Conservation (phyloP, 495 filamentous ascomycete species). For the Ascodesmis nigricans region DNA sequence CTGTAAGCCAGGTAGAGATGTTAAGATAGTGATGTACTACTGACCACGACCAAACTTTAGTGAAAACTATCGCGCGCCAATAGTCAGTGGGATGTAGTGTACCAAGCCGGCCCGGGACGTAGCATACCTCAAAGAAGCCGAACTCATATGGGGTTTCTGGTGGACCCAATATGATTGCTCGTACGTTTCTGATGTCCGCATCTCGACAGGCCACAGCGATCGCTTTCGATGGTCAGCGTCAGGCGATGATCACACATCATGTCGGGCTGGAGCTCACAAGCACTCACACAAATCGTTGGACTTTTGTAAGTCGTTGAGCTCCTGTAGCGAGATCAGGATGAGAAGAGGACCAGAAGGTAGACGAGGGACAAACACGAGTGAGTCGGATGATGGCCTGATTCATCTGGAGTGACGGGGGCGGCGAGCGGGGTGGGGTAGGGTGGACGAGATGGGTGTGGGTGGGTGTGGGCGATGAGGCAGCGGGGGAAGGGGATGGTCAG, state of each 20-base stretch:
- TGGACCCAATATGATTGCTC: constrained; percentile 74
- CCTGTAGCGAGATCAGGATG: constrained; percentile 29
- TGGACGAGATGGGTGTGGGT: too few relatives aligned
- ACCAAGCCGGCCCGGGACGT: background rate
- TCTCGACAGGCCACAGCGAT: constrained; percentile 72
- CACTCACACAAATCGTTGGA: constrained; percentile 57
- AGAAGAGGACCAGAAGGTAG: constrained; percentile 10
- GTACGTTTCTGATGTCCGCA: constrained; percentile 68
- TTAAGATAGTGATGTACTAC: constrained; percentile 4
- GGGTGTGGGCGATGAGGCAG: too few relatives aligned
- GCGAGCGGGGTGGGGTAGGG: constrained; percentile 9
- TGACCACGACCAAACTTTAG: constrained; percentile 46
- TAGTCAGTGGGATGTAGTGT: background rate
- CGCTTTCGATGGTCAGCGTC: constrained; percentile 29
- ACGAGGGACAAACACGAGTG: constrained; percentile 38
- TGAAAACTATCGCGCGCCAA: constrained; percentile 30
- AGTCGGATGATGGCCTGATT: constrained; percentile 73
- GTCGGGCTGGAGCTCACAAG: constrained; percentile 10
- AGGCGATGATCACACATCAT: too few relatives aligned
- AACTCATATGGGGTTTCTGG: constrained; percentile 93
- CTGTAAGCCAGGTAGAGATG: constrained; percentile 8
- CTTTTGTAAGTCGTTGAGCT: constrained; percentile 63
- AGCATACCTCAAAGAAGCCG: constrained; percentile 71
- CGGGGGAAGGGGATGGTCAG: background rate
- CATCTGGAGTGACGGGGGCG: constrained; percentile 42